Conservation (phyloP, 306 rosid genomes). For the Carpinus fangiana region DNA sequence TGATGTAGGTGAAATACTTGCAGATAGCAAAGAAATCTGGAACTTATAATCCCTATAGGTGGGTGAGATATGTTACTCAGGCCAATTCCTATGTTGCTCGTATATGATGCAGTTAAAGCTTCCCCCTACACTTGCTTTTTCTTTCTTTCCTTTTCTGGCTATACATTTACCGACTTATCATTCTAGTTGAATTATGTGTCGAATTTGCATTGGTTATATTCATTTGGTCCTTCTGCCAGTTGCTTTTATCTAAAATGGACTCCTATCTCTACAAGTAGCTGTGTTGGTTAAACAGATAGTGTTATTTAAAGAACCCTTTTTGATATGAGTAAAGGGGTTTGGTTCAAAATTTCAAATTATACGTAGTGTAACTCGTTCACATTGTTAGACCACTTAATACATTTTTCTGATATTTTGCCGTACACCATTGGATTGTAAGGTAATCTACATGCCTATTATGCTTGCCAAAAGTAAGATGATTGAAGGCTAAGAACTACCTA, state of each 20-base stretch:
- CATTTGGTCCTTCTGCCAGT: background rate
- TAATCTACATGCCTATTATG: too few relatives aligned
- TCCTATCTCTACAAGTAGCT: background rate
- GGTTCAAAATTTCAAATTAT: background rate
- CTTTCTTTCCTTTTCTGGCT: slow-evolving; percentile 12
- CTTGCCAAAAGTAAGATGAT: too few relatives aligned
- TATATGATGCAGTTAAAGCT: slow-evolving; percentile 41
- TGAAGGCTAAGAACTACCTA: too few relatives aligned
- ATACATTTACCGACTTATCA: slow-evolving; percentile 28
- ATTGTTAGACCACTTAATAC: background rate
- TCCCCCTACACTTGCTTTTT: background rate
- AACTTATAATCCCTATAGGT: slow-evolving; percentile 68
- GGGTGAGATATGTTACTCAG: slow-evolving; percentile 87
- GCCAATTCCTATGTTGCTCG: slow-evolving; percentile 85
- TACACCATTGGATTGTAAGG: too few relatives aligned
- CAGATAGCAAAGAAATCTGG: slow-evolving; percentile 80
- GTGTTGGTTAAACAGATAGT: background rate
- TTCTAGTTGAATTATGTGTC: slow-evolving; percentile 22
- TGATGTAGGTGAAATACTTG: slow-evolving; percentile 78
- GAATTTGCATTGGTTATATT: slow-evolving; percentile 2
- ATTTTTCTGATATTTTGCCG: too few relatives aligned
- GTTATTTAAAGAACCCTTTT: background rate
- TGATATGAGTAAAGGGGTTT: background rate
- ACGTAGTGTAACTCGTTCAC: background rate
- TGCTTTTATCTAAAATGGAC: background rate